A percentile compares a stretch with the other conserved stretches of the same genome.
phyloP scores from a whole-genome alignment of 176 grass and related monocot genomes.

The Dactylis glomerata region DNA sequence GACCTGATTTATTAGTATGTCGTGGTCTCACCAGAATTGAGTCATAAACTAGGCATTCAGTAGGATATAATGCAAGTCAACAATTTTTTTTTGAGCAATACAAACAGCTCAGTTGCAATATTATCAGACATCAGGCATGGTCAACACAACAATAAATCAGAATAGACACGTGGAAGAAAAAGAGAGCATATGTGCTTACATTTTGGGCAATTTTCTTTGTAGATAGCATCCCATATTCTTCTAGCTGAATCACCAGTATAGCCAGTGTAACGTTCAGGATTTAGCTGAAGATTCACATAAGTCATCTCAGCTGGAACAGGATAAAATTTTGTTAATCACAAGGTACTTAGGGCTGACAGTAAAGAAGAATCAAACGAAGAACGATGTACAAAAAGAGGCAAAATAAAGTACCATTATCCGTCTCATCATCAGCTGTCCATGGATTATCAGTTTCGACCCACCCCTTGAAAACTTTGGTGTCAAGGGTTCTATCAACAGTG shows the following conservation, averaged over 20 bases:
- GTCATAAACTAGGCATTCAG: background rate
- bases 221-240: slow-evolving; percentile 95
- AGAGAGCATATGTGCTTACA: slow-evolving; percentile 45
- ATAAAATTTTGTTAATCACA: slow-evolving; percentile 10
- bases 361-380: slow-evolving; percentile 2
- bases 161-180: background rate
- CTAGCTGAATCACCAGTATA: slow-evolving; percentile 83
- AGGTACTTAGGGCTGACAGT: background rate
- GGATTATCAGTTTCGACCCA: slow-evolving; percentile 95
- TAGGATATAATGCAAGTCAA: slow-evolving; percentile 3
- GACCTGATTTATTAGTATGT: background rate
- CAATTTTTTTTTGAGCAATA: background rate
- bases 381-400: background rate
- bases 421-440: slow-evolving; percentile 98
- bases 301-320: slow-evolving; percentile 80
- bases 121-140: background rate
- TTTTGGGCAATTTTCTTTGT: slow-evolving; percentile 98
- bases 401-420: slow-evolving; percentile 68
- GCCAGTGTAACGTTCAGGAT: slow-evolving; percentile 96
- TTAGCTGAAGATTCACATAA: slow-evolving; percentile 90
- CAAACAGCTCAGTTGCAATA: background rate
- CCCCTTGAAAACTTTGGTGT: slow-evolving; percentile 77
- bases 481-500: slow-evolving; percentile 88
- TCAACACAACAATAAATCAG: background rate
- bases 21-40: background rate